Base-by-base conservation (phyloP, 2,329 filamentous ascomycete genomes). In the Emmonsia crescens region DNA sequence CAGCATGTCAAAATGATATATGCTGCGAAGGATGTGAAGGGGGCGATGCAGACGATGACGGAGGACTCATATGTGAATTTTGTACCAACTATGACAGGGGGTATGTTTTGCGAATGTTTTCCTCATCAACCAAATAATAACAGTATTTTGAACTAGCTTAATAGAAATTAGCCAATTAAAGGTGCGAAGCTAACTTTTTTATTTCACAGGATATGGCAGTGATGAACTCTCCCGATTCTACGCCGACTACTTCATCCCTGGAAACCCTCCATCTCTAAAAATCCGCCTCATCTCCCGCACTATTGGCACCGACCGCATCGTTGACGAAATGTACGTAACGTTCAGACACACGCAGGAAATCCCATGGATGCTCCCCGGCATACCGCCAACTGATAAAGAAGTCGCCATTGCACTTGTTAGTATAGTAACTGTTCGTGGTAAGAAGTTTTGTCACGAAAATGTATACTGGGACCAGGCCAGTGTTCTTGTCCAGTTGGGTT, bases 401-500 rank as follows among this genome's bases (percentile, higher is more conserved):
- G 82, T 86, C 1, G 82, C 86, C 67, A 75, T 84, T 2, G 78
- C 82, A 0, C 70, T 86, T 1, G 80, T 86, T 1, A 81, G 76
- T 59, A 80, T 86, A 9, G 82, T 85, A 1, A 78, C 78, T 36
- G 74, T 85, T 60, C 69, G 79, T 14, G 81, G 76, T 0, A 79
- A 77, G 0, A 81, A 79, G 64, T 64, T 83, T 33, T 79, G 76
- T 68, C 79, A 78, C 57, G 82, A 85, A 67, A 78, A 82, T 61
- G 69, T 85, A 5, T 85, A 85, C 66, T 86, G 83, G 83, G 83
- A 86, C 66, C 83, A 86, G 68, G 83, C 83, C 8, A 80, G 76
- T 62, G 83, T 86, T 38, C 70, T 86, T 60, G 79, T 84, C 60
- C 83, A 86, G 69, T 74, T 83, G 3, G 83, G 83, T 0, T 65